Base-by-base conservation (phyloP, 2,329 filamentous ascomycete genomes). In the Xylariaceae sp. region DNA sequence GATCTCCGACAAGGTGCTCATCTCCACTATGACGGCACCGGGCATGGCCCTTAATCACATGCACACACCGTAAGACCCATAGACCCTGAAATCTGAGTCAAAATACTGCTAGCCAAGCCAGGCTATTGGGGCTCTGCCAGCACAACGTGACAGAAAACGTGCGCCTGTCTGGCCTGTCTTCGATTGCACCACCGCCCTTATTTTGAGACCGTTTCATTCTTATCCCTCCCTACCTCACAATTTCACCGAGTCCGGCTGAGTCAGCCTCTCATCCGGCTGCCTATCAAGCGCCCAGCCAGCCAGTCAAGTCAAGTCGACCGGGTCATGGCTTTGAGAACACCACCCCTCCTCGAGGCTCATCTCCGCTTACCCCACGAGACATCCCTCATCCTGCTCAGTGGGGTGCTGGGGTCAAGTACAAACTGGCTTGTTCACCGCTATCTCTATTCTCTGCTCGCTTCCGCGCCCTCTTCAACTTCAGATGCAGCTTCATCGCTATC, bases 351-450 rank as follows among this genome's bases (percentile, higher is more conserved):
- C 12, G 77, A 85, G 56, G 74, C 82, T 6, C 85, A 85, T 63
- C 72, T 86, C 40, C 59, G 67, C 37, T 72, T 83, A 1, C 80
- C 80, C 5, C 67, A 72, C 5, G 73, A 80, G 54, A 68, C 74
- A 14, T 79, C 81, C 27, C 75, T 89, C 32, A 70, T 80, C 17
- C 74, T 90, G 11, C 67, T 91, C 42, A 89, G 85, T 14, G 79
- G 78, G 50, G 82, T 88, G 22, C 71, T 85, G 11, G 80, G 80
- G 37, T 79, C 80, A 16, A 77, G 72, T 49, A 72, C 81, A 2
- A 85, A 84, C 64, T 86, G 83, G 82, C 77, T 86, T 22, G 65
- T 82, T 19, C 65, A 82, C 37, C 73, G 80, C 29, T 76, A 77
- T 57, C 62, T 84, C 3, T 71, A 72, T 59, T 67, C 70, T n/a